Percentiles rank a stretch among this genome's conserved stretches.
Conservation (phyloP, 306 rosid species). For the Vachellia pachyceras region DNA sequence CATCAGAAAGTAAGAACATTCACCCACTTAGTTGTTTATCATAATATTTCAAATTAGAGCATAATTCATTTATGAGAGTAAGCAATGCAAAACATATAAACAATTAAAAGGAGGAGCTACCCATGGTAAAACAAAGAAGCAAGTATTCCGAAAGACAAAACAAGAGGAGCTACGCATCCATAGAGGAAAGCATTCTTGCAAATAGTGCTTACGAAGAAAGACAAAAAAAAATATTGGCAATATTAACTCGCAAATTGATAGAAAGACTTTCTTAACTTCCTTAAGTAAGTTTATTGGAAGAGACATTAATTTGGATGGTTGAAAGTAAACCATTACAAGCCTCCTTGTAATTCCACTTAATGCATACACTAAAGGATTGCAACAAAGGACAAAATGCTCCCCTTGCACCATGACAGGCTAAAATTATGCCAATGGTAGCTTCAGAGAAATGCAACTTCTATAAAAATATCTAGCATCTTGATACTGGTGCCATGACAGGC, state of each 20-base stretch:
- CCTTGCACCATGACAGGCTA: too few relatives aligned
- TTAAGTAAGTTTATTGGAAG: not conserved
- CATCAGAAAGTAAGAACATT: not conserved
- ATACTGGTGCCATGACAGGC: conserved; percentile 22
- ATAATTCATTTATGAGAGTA: not conserved
- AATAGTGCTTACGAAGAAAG: conserved; percentile 26
- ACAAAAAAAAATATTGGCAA: conserved; percentile 40
- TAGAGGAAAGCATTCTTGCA: not conserved
- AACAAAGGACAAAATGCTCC: too few relatives aligned
- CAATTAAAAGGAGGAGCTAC: not conserved
- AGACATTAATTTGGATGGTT: conserved; percentile 31
- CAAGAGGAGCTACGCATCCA: not conserved
- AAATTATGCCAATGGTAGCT: conserved; percentile 14
- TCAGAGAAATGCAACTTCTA: conserved; percentile 19
- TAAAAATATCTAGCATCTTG: not conserved
- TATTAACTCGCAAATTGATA: conserved; percentile 70
- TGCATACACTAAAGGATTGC: not conserved
- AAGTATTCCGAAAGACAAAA: not conserved
- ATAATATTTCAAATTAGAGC: not conserved
- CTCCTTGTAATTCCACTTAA: conserved; percentile 17
- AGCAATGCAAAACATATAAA: not conserved
- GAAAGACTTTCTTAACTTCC: not conserved
- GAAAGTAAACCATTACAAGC: conserved; percentile 24
- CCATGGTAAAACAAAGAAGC: not conserved
- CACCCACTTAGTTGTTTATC: not conserved